Evolutionary conservation across 2,329 filamentous ascomycete species (phyloP).

Genomic region (Ceratocystis destructans): DNA sequence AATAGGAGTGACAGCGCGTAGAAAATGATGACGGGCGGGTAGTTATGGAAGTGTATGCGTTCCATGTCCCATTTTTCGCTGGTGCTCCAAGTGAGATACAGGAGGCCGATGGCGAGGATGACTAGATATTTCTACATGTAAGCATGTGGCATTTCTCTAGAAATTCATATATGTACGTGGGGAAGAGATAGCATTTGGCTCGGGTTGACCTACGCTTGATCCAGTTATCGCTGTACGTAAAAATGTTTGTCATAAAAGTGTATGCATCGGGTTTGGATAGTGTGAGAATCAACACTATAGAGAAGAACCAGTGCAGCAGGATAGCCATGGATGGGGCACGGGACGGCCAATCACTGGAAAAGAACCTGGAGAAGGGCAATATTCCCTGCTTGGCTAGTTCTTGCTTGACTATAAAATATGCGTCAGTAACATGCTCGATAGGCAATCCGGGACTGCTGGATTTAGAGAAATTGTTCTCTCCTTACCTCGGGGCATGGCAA

Average conservation of each 20-base stretch:
- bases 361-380: conserved; percentile 50
- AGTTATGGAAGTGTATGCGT: conserved; percentile 32
- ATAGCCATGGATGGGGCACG: conserved; percentile 27
- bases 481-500: conserved; percentile 25
- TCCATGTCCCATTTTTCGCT: conserved; percentile 40
- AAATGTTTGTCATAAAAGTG: conserved; percentile 16
- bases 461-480: not conserved
- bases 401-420: conserved; percentile 34
- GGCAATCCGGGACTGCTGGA: not conserved
- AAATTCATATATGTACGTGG: too few relatives aligned
- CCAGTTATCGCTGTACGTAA: conserved; percentile 38
- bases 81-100: conserved; percentile 38
- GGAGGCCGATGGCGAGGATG: conserved; percentile 37
- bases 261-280: conserved; percentile 11
- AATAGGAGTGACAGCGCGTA: conserved; percentile 40
- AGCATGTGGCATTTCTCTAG: not conserved
- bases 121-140: conserved; percentile 38
- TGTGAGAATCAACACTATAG: conserved; percentile 12
- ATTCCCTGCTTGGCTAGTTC: conserved; percentile 59
- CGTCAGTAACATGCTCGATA: not conserved
- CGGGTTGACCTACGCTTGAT: conserved; percentile 44
- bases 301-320: conserved; percentile 16
- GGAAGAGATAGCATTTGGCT: not conserved
- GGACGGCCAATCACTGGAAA: conserved; percentile 55
- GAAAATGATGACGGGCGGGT: conserved; percentile 33